These are phyloP conservation scores for Suillus brevipes DNA, from an alignment of 768 basidiomycete species.

Conservation along the genomic window DNA sequence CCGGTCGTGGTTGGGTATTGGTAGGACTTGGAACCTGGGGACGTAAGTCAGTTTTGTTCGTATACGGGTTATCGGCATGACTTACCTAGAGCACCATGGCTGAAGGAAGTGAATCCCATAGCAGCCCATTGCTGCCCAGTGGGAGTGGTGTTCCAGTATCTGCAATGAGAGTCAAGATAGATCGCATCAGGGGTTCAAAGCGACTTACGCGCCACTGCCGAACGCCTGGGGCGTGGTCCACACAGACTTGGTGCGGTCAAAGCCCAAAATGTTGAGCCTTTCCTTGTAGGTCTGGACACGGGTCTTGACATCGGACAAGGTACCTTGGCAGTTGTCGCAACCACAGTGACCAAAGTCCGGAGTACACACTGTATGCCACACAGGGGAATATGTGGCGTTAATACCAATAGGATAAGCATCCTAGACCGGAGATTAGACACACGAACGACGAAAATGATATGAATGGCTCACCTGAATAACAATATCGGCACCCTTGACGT, in stretches of 20 bases:
- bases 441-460: slow-evolving; percentile 28
- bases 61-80: background rate
- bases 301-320: slow-evolving; percentile 60
- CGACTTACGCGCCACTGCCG: slow-evolving; percentile 46
- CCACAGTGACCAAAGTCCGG: slow-evolving; percentile 72
- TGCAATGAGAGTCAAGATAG: slow-evolving; percentile 9
- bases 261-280: slow-evolving; percentile 59
- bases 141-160: slow-evolving; percentile 32
- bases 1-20: slow-evolving; percentile 27
- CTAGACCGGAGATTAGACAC: slow-evolving; percentile 5
- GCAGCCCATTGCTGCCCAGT: slow-evolving; percentile 29
- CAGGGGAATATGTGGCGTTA: slow-evolving; percentile 60
- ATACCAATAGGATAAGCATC: slow-evolving; percentile 42
- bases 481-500: slow-evolving; percentile 66
- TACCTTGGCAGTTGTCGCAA: slow-evolving; percentile 65
- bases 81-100: slow-evolving; percentile 27
- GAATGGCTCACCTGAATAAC: slow-evolving; percentile 62
- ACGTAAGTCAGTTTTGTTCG: background rate
- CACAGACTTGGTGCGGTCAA: slow-evolving; percentile 63
- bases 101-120: slow-evolving; percentile 26
- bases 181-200: background rate
- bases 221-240: slow-evolving; percentile 83
- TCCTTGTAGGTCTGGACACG: slow-evolving; percentile 67
- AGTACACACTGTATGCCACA: slow-evolving; percentile 64
- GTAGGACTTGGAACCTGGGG: slow-evolving; percentile 29